Evolutionary conservation across 1,284 basidiomycete genomes (phyloP).

Genomic region (Marasmius oreades): DNA sequence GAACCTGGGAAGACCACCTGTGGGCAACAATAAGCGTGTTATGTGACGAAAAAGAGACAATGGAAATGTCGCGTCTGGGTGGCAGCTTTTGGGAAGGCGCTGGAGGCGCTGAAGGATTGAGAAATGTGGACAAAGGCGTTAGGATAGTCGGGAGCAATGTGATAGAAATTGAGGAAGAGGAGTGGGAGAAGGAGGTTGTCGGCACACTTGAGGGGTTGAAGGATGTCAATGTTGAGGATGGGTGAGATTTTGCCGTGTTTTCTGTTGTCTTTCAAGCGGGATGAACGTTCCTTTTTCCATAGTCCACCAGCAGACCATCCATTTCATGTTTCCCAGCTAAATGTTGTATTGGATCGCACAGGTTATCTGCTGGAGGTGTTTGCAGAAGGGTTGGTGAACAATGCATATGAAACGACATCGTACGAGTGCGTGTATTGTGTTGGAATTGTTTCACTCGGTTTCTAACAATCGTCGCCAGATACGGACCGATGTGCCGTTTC

Average conservation of each 20-base stretch:
- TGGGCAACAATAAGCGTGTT: conserved; percentile 90
- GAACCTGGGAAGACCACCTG: conserved; percentile 91
- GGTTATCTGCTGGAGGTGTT: conserved; percentile 72
- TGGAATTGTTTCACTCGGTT: conserved; percentile 1
- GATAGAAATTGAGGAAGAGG: conserved; percentile 48
- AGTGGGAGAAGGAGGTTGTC: conserved; percentile 62
- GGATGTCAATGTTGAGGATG: conserved; percentile 52
- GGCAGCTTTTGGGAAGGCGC: conserved; percentile 66
- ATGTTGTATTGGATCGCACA: conserved; percentile 79
- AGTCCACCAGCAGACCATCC: conserved; percentile 75
- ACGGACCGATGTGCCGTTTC: conserved; percentile 77
- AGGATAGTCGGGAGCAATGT: conserved; percentile 26
- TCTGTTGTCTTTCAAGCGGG: neutral
- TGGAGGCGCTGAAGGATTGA: conserved; percentile 25
- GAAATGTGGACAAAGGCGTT: conserved; percentile 31
- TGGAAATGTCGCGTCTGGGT: conserved; percentile 52
- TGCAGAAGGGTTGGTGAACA: conserved; percentile 53
- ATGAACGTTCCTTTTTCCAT: conserved; percentile 1
- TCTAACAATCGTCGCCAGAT: conserved; percentile 35
- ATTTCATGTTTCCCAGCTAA: conserved; percentile 83
- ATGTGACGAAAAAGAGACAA: conserved; percentile 77
- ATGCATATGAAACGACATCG: conserved; percentile 43
- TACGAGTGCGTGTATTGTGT: conserved; percentile 53
- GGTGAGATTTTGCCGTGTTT: conserved; percentile 36
- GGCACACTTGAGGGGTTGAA: conserved; percentile 50